Conservation (phyloP, 495 filamentous ascomycete genomes). For the Hamigera avellanea region DNA sequence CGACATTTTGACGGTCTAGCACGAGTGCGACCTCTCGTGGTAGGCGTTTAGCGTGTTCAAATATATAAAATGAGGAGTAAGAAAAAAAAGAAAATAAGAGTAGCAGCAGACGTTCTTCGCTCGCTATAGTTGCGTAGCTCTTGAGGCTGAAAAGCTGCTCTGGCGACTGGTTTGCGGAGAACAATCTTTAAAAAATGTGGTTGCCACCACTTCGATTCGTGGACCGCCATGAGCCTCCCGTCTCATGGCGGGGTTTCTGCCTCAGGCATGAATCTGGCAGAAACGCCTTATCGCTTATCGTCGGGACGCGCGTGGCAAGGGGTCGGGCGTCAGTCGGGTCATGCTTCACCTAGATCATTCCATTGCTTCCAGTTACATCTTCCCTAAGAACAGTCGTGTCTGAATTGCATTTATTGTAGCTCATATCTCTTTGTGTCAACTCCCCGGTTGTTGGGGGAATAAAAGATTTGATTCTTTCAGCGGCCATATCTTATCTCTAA, state of each 20-base stretch:
- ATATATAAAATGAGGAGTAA: constrained; percentile 1
- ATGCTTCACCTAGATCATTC: neutral
- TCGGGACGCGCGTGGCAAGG: constrained; percentile 2
- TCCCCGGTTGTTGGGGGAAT: no score
- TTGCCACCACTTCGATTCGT: constrained; percentile 14
- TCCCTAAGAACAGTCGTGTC: no score
- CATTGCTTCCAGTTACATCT: no score
- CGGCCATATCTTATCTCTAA: no score
- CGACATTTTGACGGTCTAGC: constrained; percentile 57
- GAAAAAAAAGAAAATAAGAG: constrained; percentile 2
- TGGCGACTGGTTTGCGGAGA: neutral
- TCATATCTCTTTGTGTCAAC: no score
- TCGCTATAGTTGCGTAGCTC: no score
- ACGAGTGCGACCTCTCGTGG: constrained; percentile 13
- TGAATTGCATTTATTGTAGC: no score
- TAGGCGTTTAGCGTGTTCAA: constrained; percentile 7
- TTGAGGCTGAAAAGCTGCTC: no score
- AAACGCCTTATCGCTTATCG: constrained; percentile 16
- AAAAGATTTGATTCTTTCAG: no score
- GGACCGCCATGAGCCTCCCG: constrained; percentile 2
- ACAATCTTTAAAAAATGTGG: constrained; percentile 8
- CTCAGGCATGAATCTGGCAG: constrained; percentile 11
- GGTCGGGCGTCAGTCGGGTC: neutral
- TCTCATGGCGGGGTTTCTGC: constrained; percentile 13
- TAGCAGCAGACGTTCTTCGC: no score